Evolutionary conservation across 2,329 filamentous ascomycete genomes (phyloP).

Genomic region (Fusarium piperis): DNA sequence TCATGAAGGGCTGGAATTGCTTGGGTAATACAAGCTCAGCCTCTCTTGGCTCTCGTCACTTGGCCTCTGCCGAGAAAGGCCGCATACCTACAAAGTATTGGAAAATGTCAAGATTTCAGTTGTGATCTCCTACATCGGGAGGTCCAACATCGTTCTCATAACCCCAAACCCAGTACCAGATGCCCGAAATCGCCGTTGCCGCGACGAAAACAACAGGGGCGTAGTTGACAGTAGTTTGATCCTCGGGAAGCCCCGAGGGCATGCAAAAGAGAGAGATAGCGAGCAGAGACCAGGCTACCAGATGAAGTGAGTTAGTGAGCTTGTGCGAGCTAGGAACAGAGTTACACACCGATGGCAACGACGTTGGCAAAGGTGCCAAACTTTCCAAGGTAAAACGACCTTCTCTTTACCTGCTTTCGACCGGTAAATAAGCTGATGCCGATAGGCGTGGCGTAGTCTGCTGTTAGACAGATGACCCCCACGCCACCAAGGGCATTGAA

Average conservation of each 20-base stretch:
- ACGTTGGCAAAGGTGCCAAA: neutral
- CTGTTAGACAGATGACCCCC: conserved; percentile 6
- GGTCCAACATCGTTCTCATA: conserved; percentile 15
- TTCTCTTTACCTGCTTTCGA: conserved; percentile 3
- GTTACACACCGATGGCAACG: conserved; percentile 10
- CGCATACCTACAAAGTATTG: neutral
- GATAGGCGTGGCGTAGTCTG: conserved; percentile 12
- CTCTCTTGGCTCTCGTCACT: too few species aligned
- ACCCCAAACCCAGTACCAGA: conserved; percentile 23
- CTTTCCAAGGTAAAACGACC: conserved; percentile 3
- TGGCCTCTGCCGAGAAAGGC: too few species aligned
- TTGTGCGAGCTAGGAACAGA: neutral
- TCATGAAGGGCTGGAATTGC: neutral
- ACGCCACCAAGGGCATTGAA: conserved; percentile 16
- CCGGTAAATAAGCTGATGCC: conserved; percentile 5
- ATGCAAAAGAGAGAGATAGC: conserved; percentile 21
- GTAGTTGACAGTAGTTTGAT: conserved; percentile 6
- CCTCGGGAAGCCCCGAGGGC: conserved; percentile 7
- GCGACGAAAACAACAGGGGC: conserved; percentile 17
- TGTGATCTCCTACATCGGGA: neutral
- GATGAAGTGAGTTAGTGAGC: neutral
- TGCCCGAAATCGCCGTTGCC: conserved; percentile 1
- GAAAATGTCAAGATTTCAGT: neutral
- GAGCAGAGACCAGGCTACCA: conserved; percentile 13
- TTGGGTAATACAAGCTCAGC: neutral